Conservation (phyloP, 2,329 filamentous ascomycete species). For the Dryadomyces quercus-mongolicae region DNA sequence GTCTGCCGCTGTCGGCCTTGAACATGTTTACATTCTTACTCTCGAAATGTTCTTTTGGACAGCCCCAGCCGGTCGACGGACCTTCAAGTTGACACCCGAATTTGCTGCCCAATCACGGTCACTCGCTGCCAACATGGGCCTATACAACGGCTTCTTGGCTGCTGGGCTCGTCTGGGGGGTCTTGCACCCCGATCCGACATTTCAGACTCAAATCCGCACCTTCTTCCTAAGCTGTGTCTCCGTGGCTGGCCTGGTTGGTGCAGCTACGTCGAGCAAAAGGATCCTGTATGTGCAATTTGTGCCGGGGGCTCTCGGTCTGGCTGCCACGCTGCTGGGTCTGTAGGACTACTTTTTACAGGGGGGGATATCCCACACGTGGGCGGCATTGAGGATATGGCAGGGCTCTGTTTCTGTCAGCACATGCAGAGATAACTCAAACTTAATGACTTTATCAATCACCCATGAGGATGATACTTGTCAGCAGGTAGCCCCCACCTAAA, state of each 20-base stretch:
- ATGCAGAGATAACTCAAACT: too few relatives aligned
- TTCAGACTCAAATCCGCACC: conserved; percentile 29
- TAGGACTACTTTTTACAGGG: neutral
- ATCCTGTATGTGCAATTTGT: conserved; percentile 32
- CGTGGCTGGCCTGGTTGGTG: conserved; percentile 33
- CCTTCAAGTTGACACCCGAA: conserved; percentile 30
- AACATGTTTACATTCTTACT: conserved; percentile 36
- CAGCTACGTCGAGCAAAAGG: conserved; percentile 24
- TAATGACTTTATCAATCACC: too few relatives aligned
- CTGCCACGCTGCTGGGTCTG: conserved; percentile 14
- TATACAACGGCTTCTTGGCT: conserved; percentile 41
- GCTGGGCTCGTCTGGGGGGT: conserved; percentile 35
- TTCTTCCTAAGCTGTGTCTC: conserved; percentile 34
- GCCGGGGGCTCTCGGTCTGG: conserved; percentile 20
- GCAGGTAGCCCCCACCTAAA: too few relatives aligned
- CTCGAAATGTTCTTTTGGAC: conserved; percentile 40
- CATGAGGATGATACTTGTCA: too few relatives aligned
- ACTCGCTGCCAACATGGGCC: conserved; percentile 37
- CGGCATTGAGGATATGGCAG: too few relatives aligned
- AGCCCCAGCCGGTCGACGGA: conserved; percentile 28
- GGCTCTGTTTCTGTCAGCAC: too few relatives aligned
- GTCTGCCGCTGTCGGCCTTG: conserved; percentile 24
- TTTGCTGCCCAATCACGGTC: conserved; percentile 31
- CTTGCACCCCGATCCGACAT: conserved; percentile 28
- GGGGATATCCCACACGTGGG: too few relatives aligned